A percentile compares a stretch with the other conserved stretches of the same genome.
Conservation (phyloP, 768 basidiomycete species). For the Suillus subluteus region DNA sequence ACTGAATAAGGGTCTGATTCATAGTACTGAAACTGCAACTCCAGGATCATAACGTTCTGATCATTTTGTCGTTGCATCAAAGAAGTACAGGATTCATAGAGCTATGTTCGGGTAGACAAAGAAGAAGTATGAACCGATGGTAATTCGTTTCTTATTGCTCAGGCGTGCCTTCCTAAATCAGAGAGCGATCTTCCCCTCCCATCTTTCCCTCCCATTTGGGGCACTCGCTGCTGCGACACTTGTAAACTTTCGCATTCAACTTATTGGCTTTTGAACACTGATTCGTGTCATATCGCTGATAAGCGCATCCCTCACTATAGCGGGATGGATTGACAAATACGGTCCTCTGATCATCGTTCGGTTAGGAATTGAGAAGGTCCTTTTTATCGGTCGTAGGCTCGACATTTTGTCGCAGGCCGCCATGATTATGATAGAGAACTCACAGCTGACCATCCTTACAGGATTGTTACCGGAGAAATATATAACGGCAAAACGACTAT, state of each 20-base stretch:
- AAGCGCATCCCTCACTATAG: background rate
- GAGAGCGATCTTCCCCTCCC: background rate
- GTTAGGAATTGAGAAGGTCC: background rate
- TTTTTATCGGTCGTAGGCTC: background rate
- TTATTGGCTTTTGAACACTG: background rate
- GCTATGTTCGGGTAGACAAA: background rate
- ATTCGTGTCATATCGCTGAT: background rate
- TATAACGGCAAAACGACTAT: slow-evolving; percentile 44
- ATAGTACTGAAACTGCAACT: background rate
- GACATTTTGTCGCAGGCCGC: slow-evolving; percentile 42
- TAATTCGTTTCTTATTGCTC: background rate
- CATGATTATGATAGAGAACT: slow-evolving; percentile 55
- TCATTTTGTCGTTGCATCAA: background rate
- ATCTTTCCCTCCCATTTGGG: background rate
- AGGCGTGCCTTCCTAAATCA: background rate
- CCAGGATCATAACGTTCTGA: background rate
- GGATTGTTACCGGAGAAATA: slow-evolving; percentile 36
- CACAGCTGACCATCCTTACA: slow-evolving; percentile 43
- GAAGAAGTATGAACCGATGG: background rate
- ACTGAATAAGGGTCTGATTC: background rate
- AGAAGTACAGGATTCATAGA: background rate
- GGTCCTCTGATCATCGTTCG: background rate
- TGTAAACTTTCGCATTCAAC: background rate
- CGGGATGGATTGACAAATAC: background rate
- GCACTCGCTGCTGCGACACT: background rate